Percentiles rank a stretch among this genome's conserved stretches.
These are phyloP conservation scores for Lathyrus oleraceus DNA, from an alignment of 306 rosid genomes.

Conservation along the genomic window DNA sequence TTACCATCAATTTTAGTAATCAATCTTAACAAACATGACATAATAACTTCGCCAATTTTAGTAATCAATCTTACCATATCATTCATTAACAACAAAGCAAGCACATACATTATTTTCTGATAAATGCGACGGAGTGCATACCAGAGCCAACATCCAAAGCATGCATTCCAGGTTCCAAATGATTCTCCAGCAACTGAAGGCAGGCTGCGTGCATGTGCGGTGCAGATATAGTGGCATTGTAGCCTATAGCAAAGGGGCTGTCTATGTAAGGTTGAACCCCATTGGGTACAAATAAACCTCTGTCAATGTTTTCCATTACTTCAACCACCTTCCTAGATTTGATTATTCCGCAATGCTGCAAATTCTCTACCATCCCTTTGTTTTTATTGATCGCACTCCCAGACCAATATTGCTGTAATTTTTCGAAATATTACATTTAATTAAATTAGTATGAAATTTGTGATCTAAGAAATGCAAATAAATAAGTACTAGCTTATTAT, in stretches of 20 bases:
- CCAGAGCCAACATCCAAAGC: constrained; percentile 97
- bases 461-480: neutral
- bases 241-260: constrained; percentile 81
- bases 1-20: neutral
- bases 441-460: neutral
- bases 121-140: neutral
- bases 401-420: constrained; percentile 64
- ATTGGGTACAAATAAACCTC: constrained; percentile 75
- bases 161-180: constrained; percentile 89
- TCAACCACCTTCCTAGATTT: constrained; percentile 65
- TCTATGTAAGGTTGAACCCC: constrained; percentile 73
- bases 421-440: neutral
- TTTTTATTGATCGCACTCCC: constrained; percentile 56
- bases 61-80: neutral
- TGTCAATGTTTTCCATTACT: constrained; percentile 75
- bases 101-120: neutral
- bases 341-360: constrained; percentile 68
- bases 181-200: constrained; percentile 80
- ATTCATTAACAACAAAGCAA: constrained; percentile 8
- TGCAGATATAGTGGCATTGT: constrained; percentile 94
- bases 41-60: neutral
- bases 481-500: neutral
- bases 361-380: constrained; percentile 83
- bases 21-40: neutral
- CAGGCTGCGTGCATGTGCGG: constrained; percentile 98